Base-by-base conservation (phyloP, 106 monocot species). In the Dactylorhiza incarnata region DNA sequence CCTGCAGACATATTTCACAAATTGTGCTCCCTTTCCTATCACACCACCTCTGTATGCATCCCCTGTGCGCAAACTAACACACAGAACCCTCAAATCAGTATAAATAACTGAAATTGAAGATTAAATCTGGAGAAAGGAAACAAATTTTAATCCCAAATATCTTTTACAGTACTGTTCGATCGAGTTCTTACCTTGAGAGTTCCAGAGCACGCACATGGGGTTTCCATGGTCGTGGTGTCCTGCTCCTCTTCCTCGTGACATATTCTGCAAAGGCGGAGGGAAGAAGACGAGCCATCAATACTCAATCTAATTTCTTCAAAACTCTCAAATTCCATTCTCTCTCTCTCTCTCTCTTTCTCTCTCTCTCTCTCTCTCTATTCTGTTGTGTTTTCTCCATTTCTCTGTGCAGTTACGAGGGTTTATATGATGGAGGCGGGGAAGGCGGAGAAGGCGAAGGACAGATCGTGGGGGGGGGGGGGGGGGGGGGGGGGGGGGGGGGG, bases 181-280 rank as follows among this genome's bases (percentile, higher is more conserved):
- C 6, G 0, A 37, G 37, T 37, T 37, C 37, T 37, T 77, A 90
- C 90, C 90, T 90, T 87, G 56, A 87, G 84, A 55, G 85, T 86
- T 49, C 91, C 88, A 20, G 88, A 88, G 49, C 91, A 91, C 70
- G 86, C 81, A 70, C 91, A 91, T 22, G 91, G 90, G 5, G 87
- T 71, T 70, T 91, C 90, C 90, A 91, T 91, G 76, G 55, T 85
- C 37, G 87, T 53, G 5, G 77, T 71, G n/a, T 45, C 83, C 78
- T 81, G 72, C n/a, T 86, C 88, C 70, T 91, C 91, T 51, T 91
- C 91, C 71, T 91, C 91, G 55, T 88, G 91, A 73, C 88, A 88
- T 61, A 91, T 91, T 75, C 88, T 87, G 59, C 91, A 91, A 16
- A 82, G 71, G 51, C 77, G 49, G 26, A 29, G 25, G 0, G 78